Conservation (phyloP, 768 basidiomycete species). For the Thelephora ganbajun region DNA sequence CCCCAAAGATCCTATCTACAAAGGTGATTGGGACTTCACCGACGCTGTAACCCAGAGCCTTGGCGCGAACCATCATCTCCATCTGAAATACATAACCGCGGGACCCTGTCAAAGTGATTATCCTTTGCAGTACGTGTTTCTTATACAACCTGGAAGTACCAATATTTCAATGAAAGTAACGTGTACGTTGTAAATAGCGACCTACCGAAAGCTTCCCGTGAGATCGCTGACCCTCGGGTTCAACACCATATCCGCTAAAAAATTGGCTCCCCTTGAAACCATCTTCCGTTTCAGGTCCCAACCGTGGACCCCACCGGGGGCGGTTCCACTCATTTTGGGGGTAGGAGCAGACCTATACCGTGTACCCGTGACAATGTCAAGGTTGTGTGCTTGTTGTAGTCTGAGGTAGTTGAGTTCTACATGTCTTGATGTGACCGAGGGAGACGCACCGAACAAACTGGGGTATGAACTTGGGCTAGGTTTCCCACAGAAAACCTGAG, state of each 20-base stretch:
- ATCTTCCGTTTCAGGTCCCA: constrained; percentile 89
- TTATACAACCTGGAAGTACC: constrained; percentile 54
- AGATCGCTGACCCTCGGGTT: constrained; percentile 81
- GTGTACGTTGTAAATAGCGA: constrained; percentile 4
- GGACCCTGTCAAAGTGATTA: constrained; percentile 74
- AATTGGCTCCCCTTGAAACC: constrained; percentile 82
- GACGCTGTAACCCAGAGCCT: constrained; percentile 69
- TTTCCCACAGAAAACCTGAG: neutral
- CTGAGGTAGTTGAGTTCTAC: constrained; percentile 22
- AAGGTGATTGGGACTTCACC: constrained; percentile 93
- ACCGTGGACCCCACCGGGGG: constrained; percentile 78
- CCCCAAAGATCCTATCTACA: constrained; percentile 86
- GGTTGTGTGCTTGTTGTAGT: constrained; percentile 70
- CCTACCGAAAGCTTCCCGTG: constrained; percentile 81
- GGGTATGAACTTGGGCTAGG: constrained; percentile 86
- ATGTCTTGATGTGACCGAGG: neutral
- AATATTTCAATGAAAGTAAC: neutral
- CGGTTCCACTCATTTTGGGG: constrained; percentile 40
- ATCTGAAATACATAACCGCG: constrained; percentile 96
- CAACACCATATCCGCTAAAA: constrained; percentile 74
- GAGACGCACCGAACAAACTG: constrained; percentile 65
- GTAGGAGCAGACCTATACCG: constrained; percentile 59
- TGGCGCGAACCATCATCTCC: constrained; percentile 94
- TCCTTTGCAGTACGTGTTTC: constrained; percentile 57
- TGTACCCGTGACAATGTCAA: constrained; percentile 90